A percentile compares a stretch with the other conserved stretches of the same genome.
These are phyloP conservation scores for Malassezia obtusa DNA, from an alignment of 1,284 basidiomycete genomes.

Conservation along the genomic window DNA sequence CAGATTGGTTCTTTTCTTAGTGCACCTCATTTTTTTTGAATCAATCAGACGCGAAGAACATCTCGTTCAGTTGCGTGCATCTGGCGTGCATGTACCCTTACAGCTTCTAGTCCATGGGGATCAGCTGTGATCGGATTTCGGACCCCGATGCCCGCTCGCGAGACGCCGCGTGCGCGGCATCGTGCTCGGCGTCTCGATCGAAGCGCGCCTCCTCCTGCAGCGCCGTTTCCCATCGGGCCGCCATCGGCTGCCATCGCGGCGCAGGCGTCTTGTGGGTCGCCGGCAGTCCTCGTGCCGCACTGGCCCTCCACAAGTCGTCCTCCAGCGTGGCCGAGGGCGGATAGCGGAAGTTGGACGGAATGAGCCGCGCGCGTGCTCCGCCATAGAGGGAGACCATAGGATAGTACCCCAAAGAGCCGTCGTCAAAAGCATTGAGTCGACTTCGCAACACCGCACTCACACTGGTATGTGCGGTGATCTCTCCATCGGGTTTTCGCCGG, in stretches of 20 bases:
- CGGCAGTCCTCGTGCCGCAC: neutral
- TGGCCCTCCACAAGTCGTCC: conserved; percentile 18
- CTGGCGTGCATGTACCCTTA: too few relatives aligned
- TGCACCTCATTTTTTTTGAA: too few relatives aligned
- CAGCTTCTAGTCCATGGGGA: too few relatives aligned
- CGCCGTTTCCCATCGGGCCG: neutral
- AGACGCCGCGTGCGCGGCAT: too few relatives aligned
- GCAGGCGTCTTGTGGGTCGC: conserved; percentile 1
- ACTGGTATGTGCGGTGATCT: conserved; percentile 24
- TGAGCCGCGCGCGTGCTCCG: conserved; percentile 70
- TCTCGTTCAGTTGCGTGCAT: too few relatives aligned
- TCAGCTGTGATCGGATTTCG: too few relatives aligned
- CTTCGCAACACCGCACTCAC: conserved; percentile 24
- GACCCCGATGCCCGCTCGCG: too few relatives aligned
- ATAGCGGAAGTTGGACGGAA: conserved; percentile 69
- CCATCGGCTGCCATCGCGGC: conserved; percentile 10
- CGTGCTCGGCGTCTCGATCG: neutral
- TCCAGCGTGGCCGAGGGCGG: conserved; percentile 54
- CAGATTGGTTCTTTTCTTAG: too few relatives aligned
- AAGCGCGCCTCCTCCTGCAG: neutral
- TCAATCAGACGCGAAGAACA: too few relatives aligned
- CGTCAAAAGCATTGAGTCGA: conserved; percentile 70
- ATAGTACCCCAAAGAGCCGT: conserved; percentile 90
- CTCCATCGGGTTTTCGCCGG: conserved; percentile 6
- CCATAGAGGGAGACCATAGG: conserved; percentile 89